Evolutionary conservation across 345 rosid genomes (phyloP), one percentile per base, ranked within the genome.

Genomic region (Cardamine resedifolia): DNA sequence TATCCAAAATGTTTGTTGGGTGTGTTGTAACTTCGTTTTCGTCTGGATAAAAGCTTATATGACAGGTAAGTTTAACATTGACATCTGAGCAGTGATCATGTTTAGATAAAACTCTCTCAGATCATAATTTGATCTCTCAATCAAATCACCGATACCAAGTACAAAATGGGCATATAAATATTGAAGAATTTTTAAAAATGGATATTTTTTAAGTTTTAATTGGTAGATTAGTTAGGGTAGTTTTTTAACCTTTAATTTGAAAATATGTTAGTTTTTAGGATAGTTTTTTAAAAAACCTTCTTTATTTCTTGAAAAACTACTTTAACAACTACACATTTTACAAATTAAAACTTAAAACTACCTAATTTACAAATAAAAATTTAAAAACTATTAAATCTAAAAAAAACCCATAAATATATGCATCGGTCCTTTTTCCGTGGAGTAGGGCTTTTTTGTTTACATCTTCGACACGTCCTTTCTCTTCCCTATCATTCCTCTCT

Each of bases 401-500:
- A n/a, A n/a, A n/a, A n/a, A n/a, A n/a, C n/a, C n/a, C n/a, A n/a
- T n/a, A n/a, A n/a, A n/a, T n/a, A n/a, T n/a, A 49, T 23, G 66
- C 7, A 39, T 58, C 20, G 53, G 36, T 41, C 47, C 34, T 23
- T 57, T 7, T 48, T 58, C 16, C 24, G 53, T 38, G 53, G 61
- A 59, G 78, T 59, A 66, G 78, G 68, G 56, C 43, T 38, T 20
- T 7, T 6, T 6, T 58, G 33, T 10, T 27, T 16, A 38, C 31
- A 28, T 41, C 45, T 60, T 45, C 7, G 74, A 75, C 78, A 75
- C 78, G 78, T 75, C 41, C 74, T 18, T 11, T 23, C 18, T 47
- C 24, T 30, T 20, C 62, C 36, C 11, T 5, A 10, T 57, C 16
- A 21, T 50, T 33, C 26, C 33, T 56, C 51, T 45, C 51, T 71